A percentile compares a stretch with the other conserved stretches of the same genome.
phyloP scores from a whole-genome alignment of 1,139 yeast genomes.

The Petasospora fabianii region DNA sequence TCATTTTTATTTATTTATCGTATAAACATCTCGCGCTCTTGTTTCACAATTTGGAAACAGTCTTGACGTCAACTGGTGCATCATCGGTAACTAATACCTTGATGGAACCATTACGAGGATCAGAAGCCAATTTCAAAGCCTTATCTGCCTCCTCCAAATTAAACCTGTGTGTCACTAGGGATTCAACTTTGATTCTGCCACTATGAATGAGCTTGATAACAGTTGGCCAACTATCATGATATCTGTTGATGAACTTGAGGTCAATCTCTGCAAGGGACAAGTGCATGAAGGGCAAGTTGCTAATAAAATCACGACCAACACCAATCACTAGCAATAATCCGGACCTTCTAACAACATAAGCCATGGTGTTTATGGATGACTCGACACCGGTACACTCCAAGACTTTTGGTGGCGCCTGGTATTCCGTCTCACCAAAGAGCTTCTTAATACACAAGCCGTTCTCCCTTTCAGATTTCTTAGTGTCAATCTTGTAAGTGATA shows the following conservation, averaged over 20 bases:
- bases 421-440: constrained; percentile 29
- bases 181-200: constrained; percentile 58
- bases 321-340: constrained; percentile 36
- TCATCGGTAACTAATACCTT: constrained; percentile 32
- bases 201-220: constrained; percentile 64
- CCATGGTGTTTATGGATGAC: constrained; percentile 53
- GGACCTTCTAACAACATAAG: constrained; percentile 34
- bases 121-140: constrained; percentile 43
- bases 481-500: constrained; percentile 31
- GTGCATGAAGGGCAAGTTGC: constrained; percentile 40
- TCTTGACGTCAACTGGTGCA: constrained; percentile 5
- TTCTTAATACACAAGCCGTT: constrained; percentile 32
- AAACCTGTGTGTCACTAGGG: constrained; percentile 74
- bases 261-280: constrained; percentile 38
- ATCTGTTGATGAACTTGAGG: constrained; percentile 38
- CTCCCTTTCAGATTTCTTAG: constrained; percentile 25
- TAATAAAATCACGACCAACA: constrained; percentile 34
- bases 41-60: constrained; percentile 4
- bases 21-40: too few species aligned
- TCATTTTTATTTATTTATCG: too few species aligned
- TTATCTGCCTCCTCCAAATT: constrained; percentile 67
- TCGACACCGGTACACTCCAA: constrained; percentile 74
- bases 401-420: constrained; percentile 37
- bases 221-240: constrained; percentile 38
- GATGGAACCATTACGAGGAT: constrained; percentile 33